A percentile compares a stretch with the other conserved stretches of the same genome.
These are phyloP conservation scores for Pelargonium australe DNA, from an alignment of 441 rosid species.

Conservation along the genomic window DNA sequence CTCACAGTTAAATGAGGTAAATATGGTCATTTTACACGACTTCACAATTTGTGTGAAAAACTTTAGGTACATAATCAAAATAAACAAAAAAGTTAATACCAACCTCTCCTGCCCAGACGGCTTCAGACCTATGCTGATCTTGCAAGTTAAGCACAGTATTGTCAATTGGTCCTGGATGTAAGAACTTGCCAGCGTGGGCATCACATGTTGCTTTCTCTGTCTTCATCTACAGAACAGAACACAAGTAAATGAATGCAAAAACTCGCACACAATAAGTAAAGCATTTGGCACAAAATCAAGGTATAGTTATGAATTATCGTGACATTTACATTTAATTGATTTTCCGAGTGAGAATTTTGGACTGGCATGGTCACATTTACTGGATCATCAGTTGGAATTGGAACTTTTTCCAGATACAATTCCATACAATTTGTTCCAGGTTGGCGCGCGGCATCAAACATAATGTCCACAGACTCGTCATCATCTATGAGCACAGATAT, in stretches of 20 bases:
- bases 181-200: not conserved
- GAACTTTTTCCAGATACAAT: not conserved
- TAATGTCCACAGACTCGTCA: not conserved
- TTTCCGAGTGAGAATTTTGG: not conserved
- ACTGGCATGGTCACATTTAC: not conserved
- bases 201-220: not conserved
- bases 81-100: not conserved
- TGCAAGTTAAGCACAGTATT: not conserved
- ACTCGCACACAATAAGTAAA: not conserved
- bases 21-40: too few relatives aligned
- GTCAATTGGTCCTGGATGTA: constrained; percentile 1
- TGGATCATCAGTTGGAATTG: not conserved
- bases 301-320: not conserved
- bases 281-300: not conserved
- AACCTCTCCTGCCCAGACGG: not conserved
- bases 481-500: not conserved
- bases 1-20: too few relatives aligned
- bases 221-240: not conserved
- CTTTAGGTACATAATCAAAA: not conserved
- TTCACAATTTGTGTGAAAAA: not conserved
- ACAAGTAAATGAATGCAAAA: not conserved
- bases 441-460: not conserved
- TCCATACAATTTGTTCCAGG: constrained; percentile 4
- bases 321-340: not conserved
- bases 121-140: not conserved